phyloP scores from a whole-genome alignment of 2,329 filamentous ascomycete species.

The Podosphaera xanthii region DNA sequence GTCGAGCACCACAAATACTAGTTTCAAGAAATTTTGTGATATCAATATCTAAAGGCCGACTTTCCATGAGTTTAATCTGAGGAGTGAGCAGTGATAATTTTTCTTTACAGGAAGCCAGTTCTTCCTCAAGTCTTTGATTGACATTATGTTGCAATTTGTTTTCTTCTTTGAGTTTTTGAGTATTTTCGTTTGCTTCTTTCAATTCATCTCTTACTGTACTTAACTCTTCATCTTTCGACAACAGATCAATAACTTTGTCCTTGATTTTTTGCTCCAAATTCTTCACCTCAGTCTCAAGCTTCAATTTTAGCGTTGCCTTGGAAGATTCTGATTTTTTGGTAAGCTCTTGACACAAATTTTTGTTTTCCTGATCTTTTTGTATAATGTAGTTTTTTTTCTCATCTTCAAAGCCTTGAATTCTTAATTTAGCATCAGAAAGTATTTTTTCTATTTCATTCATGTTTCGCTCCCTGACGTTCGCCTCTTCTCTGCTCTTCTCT shows the following conservation, averaged over 20 bases:
- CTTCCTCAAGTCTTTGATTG: conserved; percentile 1
- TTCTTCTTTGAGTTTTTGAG: conserved; percentile 2
- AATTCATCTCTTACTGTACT: background rate
- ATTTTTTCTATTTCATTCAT: conserved; percentile 5
- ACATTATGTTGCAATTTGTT: background rate
- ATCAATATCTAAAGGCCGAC: background rate
- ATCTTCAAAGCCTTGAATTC: conserved; percentile 11
- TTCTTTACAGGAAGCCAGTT: conserved; percentile 4
- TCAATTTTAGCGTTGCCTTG: conserved; percentile 4
- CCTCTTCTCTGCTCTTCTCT: conserved; percentile 4
- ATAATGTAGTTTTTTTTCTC: conserved; percentile 10
- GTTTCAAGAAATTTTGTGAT: background rate
- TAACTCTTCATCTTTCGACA: background rate
- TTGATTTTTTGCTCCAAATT: conserved; percentile 5
- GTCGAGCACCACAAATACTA: conserved; percentile 1
- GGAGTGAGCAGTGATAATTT: conserved; percentile 3
- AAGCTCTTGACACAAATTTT: conserved; percentile 6
- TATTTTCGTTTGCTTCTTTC: conserved; percentile 1
- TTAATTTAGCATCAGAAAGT: conserved; percentile 4
- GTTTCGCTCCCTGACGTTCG: conserved; percentile 4
- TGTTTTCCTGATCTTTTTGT: conserved; percentile 11
- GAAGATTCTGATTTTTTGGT: conserved; percentile 6
- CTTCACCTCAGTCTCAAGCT: conserved; percentile 5
- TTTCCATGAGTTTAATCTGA: conserved; percentile 3
- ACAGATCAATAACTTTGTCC: conserved; percentile 4